phyloP scores from a whole-genome alignment of 805 yeast genomes.

The Lipomyces yamadae region DNA sequence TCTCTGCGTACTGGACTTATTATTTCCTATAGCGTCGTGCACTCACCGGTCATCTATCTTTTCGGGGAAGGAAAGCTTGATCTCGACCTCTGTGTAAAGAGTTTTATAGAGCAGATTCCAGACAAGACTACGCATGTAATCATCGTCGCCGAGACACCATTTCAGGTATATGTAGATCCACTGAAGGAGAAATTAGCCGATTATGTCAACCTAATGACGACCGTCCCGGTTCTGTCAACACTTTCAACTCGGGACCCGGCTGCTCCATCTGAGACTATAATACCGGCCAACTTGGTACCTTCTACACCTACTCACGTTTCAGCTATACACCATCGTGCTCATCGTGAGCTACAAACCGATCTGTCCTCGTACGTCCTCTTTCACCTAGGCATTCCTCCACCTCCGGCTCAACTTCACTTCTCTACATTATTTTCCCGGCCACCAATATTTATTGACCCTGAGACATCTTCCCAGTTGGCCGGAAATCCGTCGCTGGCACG shows the following conservation, averaged over 20 bases:
- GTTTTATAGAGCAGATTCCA: conserved; percentile 53
- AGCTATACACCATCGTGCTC: conserved; percentile 38
- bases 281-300: conserved; percentile 15
- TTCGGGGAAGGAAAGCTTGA: conserved; percentile 72
- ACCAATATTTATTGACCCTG: conserved; percentile 29
- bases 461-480: not conserved
- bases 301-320: conserved; percentile 16
- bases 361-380: conserved; percentile 61
- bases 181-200: conserved; percentile 16
- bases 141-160: conserved; percentile 46
- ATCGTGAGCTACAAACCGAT: conserved; percentile 31
- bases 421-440: conserved; percentile 63
- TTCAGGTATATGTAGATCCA: conserved; percentile 26
- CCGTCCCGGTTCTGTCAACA: conserved; percentile 25
- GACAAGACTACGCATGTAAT: conserved; percentile 48
- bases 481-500: conserved; percentile 63
- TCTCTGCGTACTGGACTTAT: not conserved
- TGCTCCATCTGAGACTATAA: conserved; percentile 21
- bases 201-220: conserved; percentile 28
- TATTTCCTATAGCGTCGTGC: conserved; percentile 51
- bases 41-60: conserved; percentile 75
- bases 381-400: conserved; percentile 73
- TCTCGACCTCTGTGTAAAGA: conserved; percentile 45
- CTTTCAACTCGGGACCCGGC: not conserved
- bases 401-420: conserved; percentile 76